These are phyloP conservation scores for Stephania japonica DNA, from an alignment of 164 flowering plant species.

Conservation along the genomic window DNA sequence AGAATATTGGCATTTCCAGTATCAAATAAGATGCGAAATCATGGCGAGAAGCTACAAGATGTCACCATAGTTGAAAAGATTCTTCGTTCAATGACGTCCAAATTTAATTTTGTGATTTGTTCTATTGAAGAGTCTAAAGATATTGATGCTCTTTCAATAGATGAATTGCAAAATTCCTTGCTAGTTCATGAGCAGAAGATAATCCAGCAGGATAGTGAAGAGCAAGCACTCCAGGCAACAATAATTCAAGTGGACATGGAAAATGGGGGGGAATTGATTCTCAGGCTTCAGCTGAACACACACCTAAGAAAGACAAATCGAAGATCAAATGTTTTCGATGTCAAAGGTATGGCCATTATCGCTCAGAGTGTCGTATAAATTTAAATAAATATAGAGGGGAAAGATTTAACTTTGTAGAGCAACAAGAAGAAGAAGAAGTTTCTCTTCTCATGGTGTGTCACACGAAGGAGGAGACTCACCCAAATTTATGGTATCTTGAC, in stretches of 20 bases:
- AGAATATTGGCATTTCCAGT: too few species aligned
- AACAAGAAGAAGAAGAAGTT: background rate
- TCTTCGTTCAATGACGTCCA: background rate
- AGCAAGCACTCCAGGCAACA: background rate
- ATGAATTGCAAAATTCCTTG: background rate
- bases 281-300: background rate
- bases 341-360: background rate
- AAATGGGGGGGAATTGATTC: background rate
- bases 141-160: background rate
- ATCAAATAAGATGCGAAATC: constrained; percentile 4
- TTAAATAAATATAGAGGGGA: background rate
- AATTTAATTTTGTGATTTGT: constrained; percentile 1
- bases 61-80: constrained; percentile 7
- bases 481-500: too few species aligned
- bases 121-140: constrained; percentile 4
- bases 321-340: background rate
- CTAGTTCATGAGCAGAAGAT: background rate
- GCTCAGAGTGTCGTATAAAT: background rate
- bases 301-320: background rate
- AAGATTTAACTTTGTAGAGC: background rate
- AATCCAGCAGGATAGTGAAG: background rate
- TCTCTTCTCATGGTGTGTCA: background rate
- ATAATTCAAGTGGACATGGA: background rate
- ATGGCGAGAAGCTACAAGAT: background rate
- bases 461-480: too few species aligned